phyloP scores from a whole-genome alignment of 139 green algal species.

The Tetradesmus lagerheimii region DNA sequence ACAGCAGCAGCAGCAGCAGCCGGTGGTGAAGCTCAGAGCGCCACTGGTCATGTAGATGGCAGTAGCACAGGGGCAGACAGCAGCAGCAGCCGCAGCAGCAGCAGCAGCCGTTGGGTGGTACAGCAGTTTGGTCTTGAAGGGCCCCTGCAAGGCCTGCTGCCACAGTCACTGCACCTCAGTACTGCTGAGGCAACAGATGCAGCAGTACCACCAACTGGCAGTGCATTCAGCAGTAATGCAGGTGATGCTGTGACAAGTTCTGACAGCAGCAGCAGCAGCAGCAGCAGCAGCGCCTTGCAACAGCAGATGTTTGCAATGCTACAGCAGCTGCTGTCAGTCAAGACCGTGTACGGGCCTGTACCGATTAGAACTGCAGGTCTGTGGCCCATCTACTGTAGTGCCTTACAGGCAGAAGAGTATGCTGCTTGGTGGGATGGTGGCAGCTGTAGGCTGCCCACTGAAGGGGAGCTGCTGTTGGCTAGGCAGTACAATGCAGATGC shows the following conservation, averaged over 20 bases:
- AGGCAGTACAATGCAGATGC: slow-evolving; percentile 7
- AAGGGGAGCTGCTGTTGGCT: slow-evolving; percentile 21
- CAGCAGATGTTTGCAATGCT: not conserved
- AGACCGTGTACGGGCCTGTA: slow-evolving; percentile 32
- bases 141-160: not conserved
- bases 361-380: not conserved
- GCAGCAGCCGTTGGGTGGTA: not conserved
- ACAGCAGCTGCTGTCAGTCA: slow-evolving; percentile 20
- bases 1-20: slow-evolving; percentile 24
- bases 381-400: slow-evolving; percentile 43
- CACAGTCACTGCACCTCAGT: not conserved
- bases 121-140: not conserved
- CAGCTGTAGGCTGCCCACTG: slow-evolving; percentile 29
- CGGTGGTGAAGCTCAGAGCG: not conserved
- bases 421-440: slow-evolving; percentile 28
- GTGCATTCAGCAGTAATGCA: not conserved
- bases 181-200: not conserved
- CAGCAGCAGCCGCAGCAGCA: slow-evolving; percentile 20
- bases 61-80: not conserved
- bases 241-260: not conserved
- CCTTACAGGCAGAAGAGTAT: slow-evolving; percentile 10
- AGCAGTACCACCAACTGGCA: not conserved
- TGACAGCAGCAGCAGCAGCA: not conserved
- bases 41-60: not conserved
- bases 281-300: not conserved